Evolutionary conservation across 805 yeast species (phyloP).

Genomic region (Saccharomycopsis vini): DNA sequence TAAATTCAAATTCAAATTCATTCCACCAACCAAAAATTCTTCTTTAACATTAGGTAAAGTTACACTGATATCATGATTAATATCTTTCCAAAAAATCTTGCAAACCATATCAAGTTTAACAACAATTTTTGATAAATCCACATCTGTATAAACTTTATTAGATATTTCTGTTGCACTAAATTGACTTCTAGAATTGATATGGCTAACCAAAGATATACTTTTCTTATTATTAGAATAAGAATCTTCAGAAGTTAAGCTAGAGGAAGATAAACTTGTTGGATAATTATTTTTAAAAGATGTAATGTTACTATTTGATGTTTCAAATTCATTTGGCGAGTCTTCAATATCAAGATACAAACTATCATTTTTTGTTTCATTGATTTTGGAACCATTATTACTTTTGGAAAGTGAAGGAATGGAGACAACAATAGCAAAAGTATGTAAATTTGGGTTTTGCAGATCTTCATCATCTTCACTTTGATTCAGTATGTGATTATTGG

Average conservation of each 20-base stretch:
- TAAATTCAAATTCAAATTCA: constrained; percentile 7
- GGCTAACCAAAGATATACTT: constrained; percentile 2
- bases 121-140: constrained; percentile 9
- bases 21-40: constrained; percentile 11
- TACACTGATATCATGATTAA: background rate
- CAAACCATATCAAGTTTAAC: constrained; percentile 10
- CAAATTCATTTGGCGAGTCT: too few species aligned
- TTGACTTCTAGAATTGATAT: background rate
- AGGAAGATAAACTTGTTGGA: constrained; percentile 3
- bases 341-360: background rate
- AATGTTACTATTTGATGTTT: too few species aligned
- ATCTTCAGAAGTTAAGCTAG: background rate
- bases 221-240: background rate
- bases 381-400: background rate
- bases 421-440: constrained; percentile 17
- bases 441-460: constrained; percentile 6
- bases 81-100: constrained; percentile 13
- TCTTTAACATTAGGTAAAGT: constrained; percentile 1
- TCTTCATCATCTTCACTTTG: background rate
- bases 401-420: constrained; percentile 6
- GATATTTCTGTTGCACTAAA: background rate
- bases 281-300: background rate
- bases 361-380: too few species aligned
- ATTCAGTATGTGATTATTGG: background rate
- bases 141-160: constrained; percentile 3